Percentiles rank a stretch among this genome's conserved stretches.
Evolutionary conservation across 2,329 filamentous ascomycete species (phyloP).

Genomic region (Cercospora beticola): DNA sequence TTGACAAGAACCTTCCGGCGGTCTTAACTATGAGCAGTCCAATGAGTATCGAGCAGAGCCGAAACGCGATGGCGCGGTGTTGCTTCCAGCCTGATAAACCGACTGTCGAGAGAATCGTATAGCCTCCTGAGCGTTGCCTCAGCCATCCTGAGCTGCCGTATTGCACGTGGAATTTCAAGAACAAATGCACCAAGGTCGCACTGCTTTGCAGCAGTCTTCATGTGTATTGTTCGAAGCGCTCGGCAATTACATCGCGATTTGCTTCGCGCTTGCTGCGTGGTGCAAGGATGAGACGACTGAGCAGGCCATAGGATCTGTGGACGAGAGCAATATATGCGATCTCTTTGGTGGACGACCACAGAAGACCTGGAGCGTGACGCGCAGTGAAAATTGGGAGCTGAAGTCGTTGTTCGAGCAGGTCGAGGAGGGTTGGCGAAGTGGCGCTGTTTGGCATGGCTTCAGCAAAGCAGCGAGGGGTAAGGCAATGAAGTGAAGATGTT

Average conservation of each 20-base stretch:
- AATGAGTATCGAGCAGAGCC: not conserved
- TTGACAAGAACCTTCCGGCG: not conserved
- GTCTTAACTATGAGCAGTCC: not conserved
- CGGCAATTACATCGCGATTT: not conserved
- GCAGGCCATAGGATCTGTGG: not conserved
- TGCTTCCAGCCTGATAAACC: not conserved
- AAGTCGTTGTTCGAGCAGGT: not conserved
- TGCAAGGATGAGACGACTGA: not conserved
- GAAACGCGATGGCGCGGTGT: not conserved
- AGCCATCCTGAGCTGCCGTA: not conserved
- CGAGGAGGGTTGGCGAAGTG: not conserved
- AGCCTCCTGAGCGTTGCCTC: not conserved
- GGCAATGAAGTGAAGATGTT: no score
- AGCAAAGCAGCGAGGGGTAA: not conserved
- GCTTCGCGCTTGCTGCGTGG: not conserved
- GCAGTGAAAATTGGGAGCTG: not conserved
- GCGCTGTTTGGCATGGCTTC: not conserved
- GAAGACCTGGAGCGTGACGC: not conserved
- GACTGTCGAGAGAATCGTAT: not conserved
- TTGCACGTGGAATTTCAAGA: not conserved
- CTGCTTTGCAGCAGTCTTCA: not conserved
- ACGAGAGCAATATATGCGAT: not conserved
- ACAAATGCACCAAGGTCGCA: not conserved
- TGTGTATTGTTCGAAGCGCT: not conserved
- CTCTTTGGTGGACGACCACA: not conserved